A percentile compares a stretch with the other conserved stretches of the same genome.
phyloP scores from a whole-genome alignment of 2,329 filamentous ascomycete genomes.

The Apiospora koreana region DNA sequence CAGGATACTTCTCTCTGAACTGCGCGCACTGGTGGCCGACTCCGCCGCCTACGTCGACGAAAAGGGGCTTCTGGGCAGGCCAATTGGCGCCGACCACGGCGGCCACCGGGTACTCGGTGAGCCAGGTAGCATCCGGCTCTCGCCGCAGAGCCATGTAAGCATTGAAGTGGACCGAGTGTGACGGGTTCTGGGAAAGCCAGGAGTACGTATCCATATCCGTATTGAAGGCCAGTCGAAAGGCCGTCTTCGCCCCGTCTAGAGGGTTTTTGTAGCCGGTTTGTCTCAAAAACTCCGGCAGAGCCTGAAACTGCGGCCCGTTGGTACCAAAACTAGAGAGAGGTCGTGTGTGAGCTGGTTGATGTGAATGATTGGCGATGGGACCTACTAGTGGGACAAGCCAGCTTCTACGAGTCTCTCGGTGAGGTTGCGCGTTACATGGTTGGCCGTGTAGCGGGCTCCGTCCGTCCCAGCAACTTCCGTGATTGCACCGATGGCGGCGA shows the following conservation, averaged over 20 bases:
- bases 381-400: too few species aligned
- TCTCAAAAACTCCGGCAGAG: background rate
- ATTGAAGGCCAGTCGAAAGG: background rate
- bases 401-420: too few species aligned
- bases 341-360: too few species aligned
- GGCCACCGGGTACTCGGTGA: constrained; percentile 23
- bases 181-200: constrained; percentile 3
- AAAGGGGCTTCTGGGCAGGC: background rate
- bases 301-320: background rate
- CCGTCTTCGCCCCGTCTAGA: background rate
- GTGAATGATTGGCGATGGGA: too few species aligned
- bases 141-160: constrained; percentile 22
- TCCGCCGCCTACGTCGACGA: background rate
- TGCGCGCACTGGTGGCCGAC: background rate
- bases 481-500: too few species aligned
- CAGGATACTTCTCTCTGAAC: background rate
- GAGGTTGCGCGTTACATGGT: too few species aligned
- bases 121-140: constrained; percentile 18
- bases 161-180: constrained; percentile 21
- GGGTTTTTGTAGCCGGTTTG: background rate
- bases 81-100: background rate
- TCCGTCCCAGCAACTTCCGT: too few species aligned
- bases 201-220: background rate
- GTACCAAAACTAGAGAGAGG: background rate
- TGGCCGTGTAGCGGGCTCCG: too few species aligned